Evolutionary conservation across 2,329 filamentous ascomycete species (phyloP).

Genomic region (Corniculantispora saksenae): DNA sequence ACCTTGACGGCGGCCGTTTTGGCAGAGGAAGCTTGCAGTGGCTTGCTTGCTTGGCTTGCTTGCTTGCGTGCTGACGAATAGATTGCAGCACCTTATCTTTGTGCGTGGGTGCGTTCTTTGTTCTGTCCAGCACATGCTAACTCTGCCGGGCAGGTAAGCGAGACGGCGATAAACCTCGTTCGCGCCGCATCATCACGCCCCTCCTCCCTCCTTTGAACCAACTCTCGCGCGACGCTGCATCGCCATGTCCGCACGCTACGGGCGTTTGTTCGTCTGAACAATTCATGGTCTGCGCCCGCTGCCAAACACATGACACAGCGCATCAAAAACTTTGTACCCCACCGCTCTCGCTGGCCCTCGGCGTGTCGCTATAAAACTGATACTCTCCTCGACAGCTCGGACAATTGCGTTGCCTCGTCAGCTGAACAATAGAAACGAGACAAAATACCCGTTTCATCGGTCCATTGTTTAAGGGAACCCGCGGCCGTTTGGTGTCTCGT

Average conservation of each 20-base stretch:
- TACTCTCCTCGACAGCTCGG: not conserved
- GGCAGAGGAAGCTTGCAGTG: no score
- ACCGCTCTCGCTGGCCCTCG: not conserved
- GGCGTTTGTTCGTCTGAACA: not conserved
- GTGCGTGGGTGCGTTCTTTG: no score
- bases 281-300: not conserved
- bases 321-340: not conserved
- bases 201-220: no score
- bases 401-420: not conserved
- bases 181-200: not conserved
- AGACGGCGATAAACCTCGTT: not conserved
- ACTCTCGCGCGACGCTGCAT: no score
- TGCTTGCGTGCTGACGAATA: no score
- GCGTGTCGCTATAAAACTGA: not conserved
- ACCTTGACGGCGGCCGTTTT: not conserved
- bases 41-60: not conserved
- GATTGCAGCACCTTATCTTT: no score
- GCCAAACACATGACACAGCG: no score
- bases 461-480: not conserved
- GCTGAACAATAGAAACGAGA: not conserved
- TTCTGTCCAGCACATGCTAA: no score
- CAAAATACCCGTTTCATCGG: not conserved
- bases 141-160: no score
- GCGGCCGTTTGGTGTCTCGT: not conserved
- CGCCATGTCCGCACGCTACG: no score